Evolutionary conservation across 371 early-diverging fungal species (phyloP).

Genomic region (Coelomomyces lativittatus): DNA sequence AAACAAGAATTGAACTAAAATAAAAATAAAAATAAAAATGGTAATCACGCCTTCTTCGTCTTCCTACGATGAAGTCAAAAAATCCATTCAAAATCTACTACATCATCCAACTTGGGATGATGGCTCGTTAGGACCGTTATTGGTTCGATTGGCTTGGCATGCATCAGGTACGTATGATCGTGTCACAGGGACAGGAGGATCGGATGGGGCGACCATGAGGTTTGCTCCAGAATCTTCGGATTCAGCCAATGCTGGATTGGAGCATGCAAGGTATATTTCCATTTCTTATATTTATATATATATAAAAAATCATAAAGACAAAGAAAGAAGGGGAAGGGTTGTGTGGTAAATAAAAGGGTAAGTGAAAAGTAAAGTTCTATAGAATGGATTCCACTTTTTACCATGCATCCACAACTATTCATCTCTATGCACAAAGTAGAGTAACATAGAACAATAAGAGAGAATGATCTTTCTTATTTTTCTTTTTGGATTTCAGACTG

Average conservation of each 20-base stretch:
- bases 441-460: too few relatives aligned
- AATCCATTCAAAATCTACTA: slow-evolving; percentile 4
- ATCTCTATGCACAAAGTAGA: too few relatives aligned
- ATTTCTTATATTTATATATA: too few relatives aligned
- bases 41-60: not conserved
- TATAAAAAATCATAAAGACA: too few relatives aligned
- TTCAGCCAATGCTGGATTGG: slow-evolving; percentile 75
- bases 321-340: too few relatives aligned
- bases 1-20: not conserved
- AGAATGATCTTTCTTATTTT: too few relatives aligned
- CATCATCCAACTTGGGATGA: slow-evolving; percentile 54
- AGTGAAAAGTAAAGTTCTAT: too few relatives aligned
- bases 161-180: slow-evolving; percentile 76
- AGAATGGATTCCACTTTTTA: too few relatives aligned
- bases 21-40: too few relatives aligned
- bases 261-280: slow-evolving; percentile 44
- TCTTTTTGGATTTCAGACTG: too few relatives aligned
- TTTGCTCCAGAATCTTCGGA: slow-evolving; percentile 45
- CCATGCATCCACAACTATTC: too few relatives aligned
- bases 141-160: slow-evolving; percentile 85
- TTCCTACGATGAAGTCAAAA: not conserved
- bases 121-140: slow-evolving; percentile 70
- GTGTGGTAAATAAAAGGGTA: too few relatives aligned
- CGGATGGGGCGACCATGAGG: slow-evolving; percentile 74
- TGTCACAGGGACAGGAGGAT: slow-evolving; percentile 64